Conservation (phyloP, 805 yeast genomes). For the Clavispora santaluciae region DNA sequence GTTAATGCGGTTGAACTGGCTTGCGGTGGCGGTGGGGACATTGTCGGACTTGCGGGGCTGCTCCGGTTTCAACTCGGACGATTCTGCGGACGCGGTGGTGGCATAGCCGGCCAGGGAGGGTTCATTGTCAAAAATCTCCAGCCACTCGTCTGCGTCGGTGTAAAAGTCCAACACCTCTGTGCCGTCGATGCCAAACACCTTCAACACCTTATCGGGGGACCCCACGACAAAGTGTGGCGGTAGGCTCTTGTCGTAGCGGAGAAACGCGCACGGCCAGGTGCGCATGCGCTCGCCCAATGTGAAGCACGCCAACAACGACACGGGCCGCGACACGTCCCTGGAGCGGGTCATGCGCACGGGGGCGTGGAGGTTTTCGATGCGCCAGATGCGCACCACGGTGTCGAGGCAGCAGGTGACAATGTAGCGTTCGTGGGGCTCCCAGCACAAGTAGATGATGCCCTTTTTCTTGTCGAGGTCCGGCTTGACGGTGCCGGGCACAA, state of each 20-base stretch:
- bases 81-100: background rate
- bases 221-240: constrained; percentile 59
- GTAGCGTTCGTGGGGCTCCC: constrained; percentile 69
- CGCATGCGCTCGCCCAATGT: constrained; percentile 37
- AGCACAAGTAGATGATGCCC: constrained; percentile 55
- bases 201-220: constrained; percentile 63
- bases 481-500: constrained; percentile 22
- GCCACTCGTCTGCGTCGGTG: constrained; percentile 27
- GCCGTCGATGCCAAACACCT: constrained; percentile 37
- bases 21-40: constrained; percentile 3
- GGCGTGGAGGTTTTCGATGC: constrained; percentile 33
- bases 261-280: constrained; percentile 60
- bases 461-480: constrained; percentile 22
- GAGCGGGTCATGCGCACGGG: constrained; percentile 24
- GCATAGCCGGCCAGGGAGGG: constrained; percentile 1
- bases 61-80: background rate
- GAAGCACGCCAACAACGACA: constrained; percentile 27
- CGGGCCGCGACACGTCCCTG: constrained; percentile 15
- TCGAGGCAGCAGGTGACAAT: constrained; percentile 72
- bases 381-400: constrained; percentile 67
- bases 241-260: constrained; percentile 33
- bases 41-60: background rate
- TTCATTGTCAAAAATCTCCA: constrained; percentile 9
- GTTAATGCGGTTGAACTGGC: constrained; percentile 48
- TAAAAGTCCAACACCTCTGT: constrained; percentile 40